Percentiles rank a stretch among this genome's conserved stretches.
These are phyloP conservation scores for Pseudoturritis turrita DNA, from an alignment of 345 rosid species.

Conservation along the genomic window DNA sequence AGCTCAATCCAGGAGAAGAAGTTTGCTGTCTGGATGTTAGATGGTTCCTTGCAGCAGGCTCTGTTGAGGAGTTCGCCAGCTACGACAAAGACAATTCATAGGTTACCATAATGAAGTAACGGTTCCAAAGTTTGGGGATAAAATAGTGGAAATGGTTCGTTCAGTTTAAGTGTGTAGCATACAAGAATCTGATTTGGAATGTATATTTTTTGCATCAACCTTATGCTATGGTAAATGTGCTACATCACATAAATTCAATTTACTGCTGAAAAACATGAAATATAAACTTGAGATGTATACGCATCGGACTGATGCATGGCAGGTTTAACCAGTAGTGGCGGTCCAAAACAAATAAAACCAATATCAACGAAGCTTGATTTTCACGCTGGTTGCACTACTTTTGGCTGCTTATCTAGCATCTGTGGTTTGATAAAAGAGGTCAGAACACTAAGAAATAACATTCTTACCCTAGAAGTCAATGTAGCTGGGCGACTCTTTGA, in stretches of 20 bases:
- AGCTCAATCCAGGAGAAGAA: constrained; percentile 70
- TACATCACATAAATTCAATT: background rate
- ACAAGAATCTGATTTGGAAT: background rate
- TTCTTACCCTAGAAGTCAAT: constrained; percentile 77
- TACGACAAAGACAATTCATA: constrained; percentile 30
- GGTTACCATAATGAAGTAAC: constrained; percentile 11
- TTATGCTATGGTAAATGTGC: background rate
- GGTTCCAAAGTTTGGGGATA: constrained; percentile 2
- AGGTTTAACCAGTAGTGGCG: background rate
- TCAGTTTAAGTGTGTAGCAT: background rate
- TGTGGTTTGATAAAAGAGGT: background rate
- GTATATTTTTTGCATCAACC: background rate
- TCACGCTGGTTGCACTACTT: background rate
- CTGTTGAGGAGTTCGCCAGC: constrained; percentile 72
- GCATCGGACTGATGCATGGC: background rate
- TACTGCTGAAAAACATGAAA: background rate
- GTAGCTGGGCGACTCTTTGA: constrained; percentile 60
- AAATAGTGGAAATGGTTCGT: background rate
- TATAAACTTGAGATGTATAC: background rate
- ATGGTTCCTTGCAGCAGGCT: constrained; percentile 55
- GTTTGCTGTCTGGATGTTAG: constrained; percentile 55
- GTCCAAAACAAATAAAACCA: background rate
- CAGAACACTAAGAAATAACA: constrained; percentile 3
- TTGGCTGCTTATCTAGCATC: background rate
- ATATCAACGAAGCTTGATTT: background rate